Evolutionary conservation across 768 basidiomycete species (phyloP).

Genomic region (Mycena belliarum): DNA sequence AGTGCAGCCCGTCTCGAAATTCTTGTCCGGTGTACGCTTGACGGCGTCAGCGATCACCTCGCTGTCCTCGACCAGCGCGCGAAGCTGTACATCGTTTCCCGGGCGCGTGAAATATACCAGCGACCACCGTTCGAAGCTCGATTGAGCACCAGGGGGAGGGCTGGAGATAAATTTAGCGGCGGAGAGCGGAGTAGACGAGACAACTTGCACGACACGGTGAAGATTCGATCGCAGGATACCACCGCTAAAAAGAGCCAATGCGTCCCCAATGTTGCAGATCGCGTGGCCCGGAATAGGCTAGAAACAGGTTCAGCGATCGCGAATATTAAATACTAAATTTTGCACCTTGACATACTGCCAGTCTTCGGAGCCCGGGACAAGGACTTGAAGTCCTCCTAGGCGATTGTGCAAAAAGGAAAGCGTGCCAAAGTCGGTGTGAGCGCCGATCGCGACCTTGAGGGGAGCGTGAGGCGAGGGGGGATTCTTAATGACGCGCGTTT

Average conservation of each 20-base stretch:
- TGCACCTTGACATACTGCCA: slow-evolving; percentile 71
- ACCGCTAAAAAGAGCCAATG: slow-evolving; percentile 60
- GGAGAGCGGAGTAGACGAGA: not conserved
- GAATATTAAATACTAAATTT: not conserved
- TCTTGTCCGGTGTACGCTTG: slow-evolving; percentile 37
- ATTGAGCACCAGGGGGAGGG: slow-evolving; percentile 61
- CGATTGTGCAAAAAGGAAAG: slow-evolving; percentile 72
- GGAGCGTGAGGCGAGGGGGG: slow-evolving; percentile 34
- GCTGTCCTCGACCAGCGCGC: slow-evolving; percentile 54
- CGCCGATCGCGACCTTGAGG: slow-evolving; percentile 39
- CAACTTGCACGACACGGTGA: slow-evolving; percentile 10
- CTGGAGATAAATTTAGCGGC: slow-evolving; percentile 30
- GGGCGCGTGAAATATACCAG: slow-evolving; percentile 71
- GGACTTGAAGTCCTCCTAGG: slow-evolving; percentile 70
- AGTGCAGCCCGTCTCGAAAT: slow-evolving; percentile 38
- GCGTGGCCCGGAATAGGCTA: slow-evolving; percentile 58
- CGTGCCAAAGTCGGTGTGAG: slow-evolving; percentile 76
- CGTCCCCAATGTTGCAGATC: slow-evolving; percentile 65
- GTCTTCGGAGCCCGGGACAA: slow-evolving; percentile 56
- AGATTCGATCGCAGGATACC: slow-evolving; percentile 65
- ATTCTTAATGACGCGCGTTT: slow-evolving; percentile 55
- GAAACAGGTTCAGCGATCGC: not conserved
- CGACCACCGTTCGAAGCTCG: slow-evolving; percentile 58
- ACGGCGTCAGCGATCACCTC: slow-evolving; percentile 48
- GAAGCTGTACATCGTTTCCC: slow-evolving; percentile 50